Evolutionary conservation across 2,329 filamentous ascomycete genomes (phyloP).

Genomic region (Diaporthe caulivora): DNA sequence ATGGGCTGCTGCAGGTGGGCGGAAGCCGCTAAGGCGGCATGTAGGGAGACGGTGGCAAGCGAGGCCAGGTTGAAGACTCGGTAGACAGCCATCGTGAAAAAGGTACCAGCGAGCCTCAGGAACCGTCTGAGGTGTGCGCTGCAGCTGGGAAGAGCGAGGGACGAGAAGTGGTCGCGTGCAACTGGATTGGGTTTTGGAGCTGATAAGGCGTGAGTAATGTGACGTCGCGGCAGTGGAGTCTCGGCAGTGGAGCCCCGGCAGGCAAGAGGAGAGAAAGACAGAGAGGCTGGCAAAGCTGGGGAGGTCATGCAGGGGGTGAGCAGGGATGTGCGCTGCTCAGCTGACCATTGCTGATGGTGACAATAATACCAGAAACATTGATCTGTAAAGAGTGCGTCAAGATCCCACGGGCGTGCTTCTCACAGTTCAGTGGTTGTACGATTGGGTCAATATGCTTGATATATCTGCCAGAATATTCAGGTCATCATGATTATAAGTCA

Average conservation of each 20-base stretch:
- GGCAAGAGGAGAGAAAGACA: conserved; percentile 1
- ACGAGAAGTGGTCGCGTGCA: neutral
- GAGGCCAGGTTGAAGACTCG: conserved; percentile 19
- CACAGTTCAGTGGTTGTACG: neutral
- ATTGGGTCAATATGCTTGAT: neutral
- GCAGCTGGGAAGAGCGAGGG: neutral
- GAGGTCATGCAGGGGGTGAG: conserved; percentile 7
- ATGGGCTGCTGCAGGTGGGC: conserved; percentile 34
- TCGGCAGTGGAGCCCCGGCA: conserved; percentile 8
- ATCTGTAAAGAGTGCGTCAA: neutral
- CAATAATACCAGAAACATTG: too few species aligned
- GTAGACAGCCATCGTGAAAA: neutral
- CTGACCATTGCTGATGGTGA: neutral
- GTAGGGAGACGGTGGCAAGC: conserved; percentile 4
- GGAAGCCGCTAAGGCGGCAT: conserved; percentile 15
- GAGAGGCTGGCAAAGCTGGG: conserved; percentile 9
- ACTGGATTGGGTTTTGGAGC: neutral
- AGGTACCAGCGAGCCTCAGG: neutral
- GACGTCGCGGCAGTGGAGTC: neutral
- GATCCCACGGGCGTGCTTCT: too few species aligned
- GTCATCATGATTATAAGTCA: neutral
- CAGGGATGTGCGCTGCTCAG: neutral
- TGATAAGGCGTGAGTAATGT: conserved; percentile 12
- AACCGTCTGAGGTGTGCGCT: neutral
- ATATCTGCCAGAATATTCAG: neutral